These are phyloP conservation scores for Digitaria exilis DNA, from an alignment of 202 grass and related monocot species.

Conservation along the genomic window DNA sequence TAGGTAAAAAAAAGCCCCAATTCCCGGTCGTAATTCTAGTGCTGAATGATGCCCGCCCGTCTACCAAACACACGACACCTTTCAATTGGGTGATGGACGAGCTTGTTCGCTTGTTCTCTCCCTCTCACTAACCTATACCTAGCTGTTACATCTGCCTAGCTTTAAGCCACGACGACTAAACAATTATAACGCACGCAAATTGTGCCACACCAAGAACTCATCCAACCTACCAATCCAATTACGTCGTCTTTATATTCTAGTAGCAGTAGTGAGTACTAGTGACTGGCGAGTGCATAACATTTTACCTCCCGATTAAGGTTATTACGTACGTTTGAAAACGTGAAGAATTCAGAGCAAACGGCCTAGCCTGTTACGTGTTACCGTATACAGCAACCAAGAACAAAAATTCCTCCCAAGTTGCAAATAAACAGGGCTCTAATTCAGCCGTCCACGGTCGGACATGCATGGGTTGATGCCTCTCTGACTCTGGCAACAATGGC, in stretches of 20 bases:
- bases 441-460: background rate
- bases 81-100: constrained; percentile 7
- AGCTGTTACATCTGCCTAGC: constrained; percentile 21
- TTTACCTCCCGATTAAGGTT: background rate
- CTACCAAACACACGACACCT: constrained; percentile 29
- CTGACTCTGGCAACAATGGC: constrained; percentile 22
- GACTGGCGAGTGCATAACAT: background rate
- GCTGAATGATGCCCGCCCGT: constrained; percentile 39
- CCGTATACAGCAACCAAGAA: background rate
- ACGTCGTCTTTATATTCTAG: background rate
- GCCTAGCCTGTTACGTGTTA: too few relatives aligned
- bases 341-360: background rate
- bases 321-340: background rate
- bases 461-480: constrained; percentile 15
- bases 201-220: constrained; percentile 11
- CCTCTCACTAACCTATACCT: constrained; percentile 20
- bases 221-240: constrained; percentile 22
- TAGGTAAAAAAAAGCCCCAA: constrained; percentile 54
- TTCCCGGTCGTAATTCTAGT: constrained; percentile 54
- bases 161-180: background rate
- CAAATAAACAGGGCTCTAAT: background rate
- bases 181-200: constrained; percentile 34
- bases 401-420: background rate
- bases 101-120: constrained; percentile 46
- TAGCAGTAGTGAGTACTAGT: background rate